Evolutionary conservation across 768 basidiomycete species (phyloP).

Genomic region (Calocybe indica): DNA sequence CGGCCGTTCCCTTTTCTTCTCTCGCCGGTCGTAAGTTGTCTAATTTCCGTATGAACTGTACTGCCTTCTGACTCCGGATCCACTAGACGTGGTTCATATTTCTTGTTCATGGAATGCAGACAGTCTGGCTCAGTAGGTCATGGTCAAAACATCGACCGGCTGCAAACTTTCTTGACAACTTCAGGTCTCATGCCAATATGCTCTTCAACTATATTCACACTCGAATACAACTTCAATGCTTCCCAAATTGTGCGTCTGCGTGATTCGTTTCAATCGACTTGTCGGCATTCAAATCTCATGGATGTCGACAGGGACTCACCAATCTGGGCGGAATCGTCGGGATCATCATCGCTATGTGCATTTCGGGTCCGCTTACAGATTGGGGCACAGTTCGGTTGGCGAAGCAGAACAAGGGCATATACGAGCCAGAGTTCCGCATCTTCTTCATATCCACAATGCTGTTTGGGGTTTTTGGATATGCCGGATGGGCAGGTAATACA

Average conservation of each 20-base stretch:
- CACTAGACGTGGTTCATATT: constrained; percentile 31
- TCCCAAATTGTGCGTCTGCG: constrained; percentile 26
- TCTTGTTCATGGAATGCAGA: constrained; percentile 33
- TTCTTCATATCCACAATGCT: constrained; percentile 36
- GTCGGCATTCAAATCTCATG: background rate
- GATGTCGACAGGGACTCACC: constrained; percentile 24
- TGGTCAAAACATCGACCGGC: background rate
- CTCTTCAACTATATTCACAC: constrained; percentile 38
- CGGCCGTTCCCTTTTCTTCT: constrained; percentile 37
- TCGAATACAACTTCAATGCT: constrained; percentile 35
- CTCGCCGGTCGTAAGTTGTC: constrained; percentile 30
- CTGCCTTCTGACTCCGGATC: background rate
- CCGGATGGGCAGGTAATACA: constrained; percentile 33
- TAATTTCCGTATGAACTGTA: background rate
- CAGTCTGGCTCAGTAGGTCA: constrained; percentile 35
- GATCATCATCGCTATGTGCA: constrained; percentile 29
- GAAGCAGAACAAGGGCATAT: constrained; percentile 36
- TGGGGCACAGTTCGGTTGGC: constrained; percentile 37
- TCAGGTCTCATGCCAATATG: constrained; percentile 36
- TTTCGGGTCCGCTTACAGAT: constrained; percentile 34
- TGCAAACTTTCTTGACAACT: background rate
- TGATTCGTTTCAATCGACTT: background rate
- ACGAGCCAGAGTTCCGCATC: constrained; percentile 41
- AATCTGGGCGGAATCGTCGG: constrained; percentile 38
- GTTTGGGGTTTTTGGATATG: constrained; percentile 38